phyloP scores from a whole-genome alignment of 140 eudicot genomes.

The Oenanthe javanica region DNA sequence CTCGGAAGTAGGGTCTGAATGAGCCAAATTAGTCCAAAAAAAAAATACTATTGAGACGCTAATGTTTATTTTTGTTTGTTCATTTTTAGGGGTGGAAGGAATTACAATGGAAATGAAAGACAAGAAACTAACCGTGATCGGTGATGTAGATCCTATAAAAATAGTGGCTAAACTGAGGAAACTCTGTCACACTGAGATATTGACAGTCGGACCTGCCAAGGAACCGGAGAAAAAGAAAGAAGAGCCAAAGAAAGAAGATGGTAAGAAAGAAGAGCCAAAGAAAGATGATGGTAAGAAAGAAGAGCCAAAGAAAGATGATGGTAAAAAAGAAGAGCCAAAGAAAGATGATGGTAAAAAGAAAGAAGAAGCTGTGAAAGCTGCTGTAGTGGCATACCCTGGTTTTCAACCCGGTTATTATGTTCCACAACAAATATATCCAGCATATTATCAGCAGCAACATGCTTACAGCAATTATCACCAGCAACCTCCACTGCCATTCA shows the following conservation, averaged over 20 bases:
- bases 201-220: conserved; percentile 81
- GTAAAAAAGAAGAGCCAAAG: conserved; percentile 32
- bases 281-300: conserved; percentile 42
- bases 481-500: background rate
- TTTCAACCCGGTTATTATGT: background rate
- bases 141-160: conserved; percentile 71
- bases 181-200: conserved; percentile 53
- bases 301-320: conserved; percentile 31
- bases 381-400: background rate
- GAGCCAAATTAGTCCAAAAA: no score
- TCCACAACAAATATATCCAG: background rate
- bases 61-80: background rate
- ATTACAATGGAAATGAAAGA: conserved; percentile 69
- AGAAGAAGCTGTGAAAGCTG: conserved; percentile 2
- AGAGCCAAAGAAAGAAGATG: conserved; percentile 35
- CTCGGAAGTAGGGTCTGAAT: background rate
- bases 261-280: conserved; percentile 28
- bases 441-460: background rate
- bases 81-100: conserved; percentile 56
- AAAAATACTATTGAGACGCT: background rate
- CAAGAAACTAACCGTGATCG: conserved; percentile 69
- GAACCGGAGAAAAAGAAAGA: conserved; percentile 73
- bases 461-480: conserved; percentile 6
- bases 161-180: conserved; percentile 65
- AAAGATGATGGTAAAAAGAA: background rate